phyloP scores from a whole-genome alignment of 2,329 filamentous ascomycete species.

The Uncinocarpus reesii region DNA sequence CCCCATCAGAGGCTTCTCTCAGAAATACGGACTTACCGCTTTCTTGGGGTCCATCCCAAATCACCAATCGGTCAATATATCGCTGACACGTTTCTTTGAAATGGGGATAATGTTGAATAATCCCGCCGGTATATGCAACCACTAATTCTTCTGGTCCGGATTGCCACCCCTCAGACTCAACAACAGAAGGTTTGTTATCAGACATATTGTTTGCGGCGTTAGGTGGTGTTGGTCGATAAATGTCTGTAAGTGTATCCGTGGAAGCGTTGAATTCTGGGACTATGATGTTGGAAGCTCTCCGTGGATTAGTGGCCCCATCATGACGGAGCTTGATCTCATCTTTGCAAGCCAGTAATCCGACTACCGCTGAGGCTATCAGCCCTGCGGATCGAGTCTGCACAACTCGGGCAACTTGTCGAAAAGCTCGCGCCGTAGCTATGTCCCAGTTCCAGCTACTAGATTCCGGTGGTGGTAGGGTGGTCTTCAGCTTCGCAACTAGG shows the following conservation, averaged over 20 bases:
- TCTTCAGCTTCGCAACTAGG: conserved; percentile 38
- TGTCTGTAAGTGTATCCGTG: conserved; percentile 20
- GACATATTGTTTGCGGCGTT: background rate
- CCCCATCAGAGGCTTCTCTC: conserved; percentile 40
- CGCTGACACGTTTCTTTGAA: conserved; percentile 56
- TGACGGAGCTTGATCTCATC: conserved; percentile 49
- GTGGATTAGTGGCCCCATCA: conserved; percentile 31
- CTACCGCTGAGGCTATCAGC: conserved; percentile 60
- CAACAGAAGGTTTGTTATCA: background rate
- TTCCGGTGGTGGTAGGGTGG: conserved; percentile 45
- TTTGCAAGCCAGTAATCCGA: conserved; percentile 59
- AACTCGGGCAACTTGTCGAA: conserved; percentile 58
- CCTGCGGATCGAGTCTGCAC: conserved; percentile 64
- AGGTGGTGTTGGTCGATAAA: conserved; percentile 9
- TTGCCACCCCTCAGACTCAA: conserved; percentile 28
- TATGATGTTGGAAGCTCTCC: conserved; percentile 17
- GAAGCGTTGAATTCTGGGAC: conserved; percentile 16
- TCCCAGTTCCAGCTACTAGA: conserved; percentile 52
- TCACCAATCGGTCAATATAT: conserved; percentile 48
- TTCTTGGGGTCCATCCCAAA: conserved; percentile 28
- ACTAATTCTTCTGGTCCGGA: conserved; percentile 51
- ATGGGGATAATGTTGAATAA: conserved; percentile 62
- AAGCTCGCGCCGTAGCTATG: conserved; percentile 45
- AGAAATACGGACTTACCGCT: conserved; percentile 38
- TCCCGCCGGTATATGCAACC: conserved; percentile 65